Evolutionary conservation across 2,329 filamentous ascomycete species (phyloP).

Genomic region (Colletotrichum paranaense): DNA sequence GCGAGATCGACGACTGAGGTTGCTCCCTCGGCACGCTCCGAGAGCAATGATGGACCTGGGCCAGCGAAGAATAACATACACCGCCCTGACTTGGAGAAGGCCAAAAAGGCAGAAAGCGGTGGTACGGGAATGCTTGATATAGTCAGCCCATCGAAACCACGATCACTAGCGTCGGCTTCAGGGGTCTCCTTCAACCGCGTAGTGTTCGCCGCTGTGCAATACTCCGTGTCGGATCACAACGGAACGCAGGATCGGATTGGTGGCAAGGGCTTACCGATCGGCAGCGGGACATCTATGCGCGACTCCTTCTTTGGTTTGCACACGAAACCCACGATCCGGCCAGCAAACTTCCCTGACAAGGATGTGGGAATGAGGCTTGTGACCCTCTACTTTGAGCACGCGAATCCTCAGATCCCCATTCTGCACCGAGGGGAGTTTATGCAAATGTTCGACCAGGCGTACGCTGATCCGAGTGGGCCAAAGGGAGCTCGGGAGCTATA

Average conservation of each 20-base stretch:
- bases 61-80: constrained; percentile 53
- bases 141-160: constrained; percentile 80
- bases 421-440: constrained; percentile 91
- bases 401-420: constrained; percentile 95
- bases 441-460: constrained; percentile 86
- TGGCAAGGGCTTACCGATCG: constrained; percentile 58
- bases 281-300: constrained; percentile 82
- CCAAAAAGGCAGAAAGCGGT: constrained; percentile 45
- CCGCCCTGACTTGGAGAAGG: constrained; percentile 39
- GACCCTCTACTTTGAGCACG: constrained; percentile 92
- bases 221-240: constrained; percentile 71
- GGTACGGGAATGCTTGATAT: constrained; percentile 75
- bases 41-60: constrained; percentile 43
- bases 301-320: constrained; percentile 98
- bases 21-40: constrained; percentile 47
- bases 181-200: constrained; percentile 95
- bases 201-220: constrained; percentile 92
- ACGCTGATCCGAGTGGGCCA: constrained; percentile 73
- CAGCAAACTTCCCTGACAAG: constrained; percentile 84
- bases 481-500: constrained; percentile 87
- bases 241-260: constrained; percentile 54
- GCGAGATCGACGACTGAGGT: constrained; percentile 46
- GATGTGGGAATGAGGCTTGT: constrained; percentile 79
- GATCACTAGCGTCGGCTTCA: constrained; percentile 85
- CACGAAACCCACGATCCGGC: constrained; percentile 87